Base-by-base conservation (phyloP, 805 yeast species). In the Komagataella kurtzmanii region DNA sequence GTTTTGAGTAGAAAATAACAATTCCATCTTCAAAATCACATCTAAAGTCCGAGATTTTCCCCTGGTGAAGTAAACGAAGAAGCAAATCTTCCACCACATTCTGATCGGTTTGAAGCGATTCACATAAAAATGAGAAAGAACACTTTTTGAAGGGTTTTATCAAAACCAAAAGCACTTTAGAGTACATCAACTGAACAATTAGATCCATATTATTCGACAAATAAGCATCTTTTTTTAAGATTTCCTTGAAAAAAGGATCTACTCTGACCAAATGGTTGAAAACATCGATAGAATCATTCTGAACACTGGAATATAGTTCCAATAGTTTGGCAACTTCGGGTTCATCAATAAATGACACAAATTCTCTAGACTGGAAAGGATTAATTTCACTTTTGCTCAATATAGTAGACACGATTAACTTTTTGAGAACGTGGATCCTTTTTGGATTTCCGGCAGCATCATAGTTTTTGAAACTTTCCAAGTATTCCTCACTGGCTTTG, bases 301-400 rank as follows among this genome's bases (percentile, higher is more conserved):
- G 61, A 45, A 64, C 63, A n/a, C 56, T 46, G 17, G 58, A 54
- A 50, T 63, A 66, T 8, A 66, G 19, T 18, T 59, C 53, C 61
- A 65, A 58, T 43, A 66, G 50, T 23, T 49, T 49, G 24, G 55
- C 51, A 36, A 65, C 55, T 3, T 53, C 51, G 3, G 40, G 54
- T 6, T 54, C 50, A 44, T 59, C 58, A 7, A 59, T 45, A 51
- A 65, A 65, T 7, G 68, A 66, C 52, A 66, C 68, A 51, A 86
- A 81, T 62, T 85, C 91, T 59, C 80, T 85, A 0, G 87, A 77
- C 55, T 81, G 85, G 58, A 85, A 83, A 1, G 88, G 87, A 58
- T 82, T 80, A 51, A 85, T 77, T 55, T 78, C 82, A 47, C 75
- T 79, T 51, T 81, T 82, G n/a, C 80, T 72, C 47, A 87, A 67